Evolutionary conservation across 2,329 filamentous ascomycete species (phyloP).

Genomic region (Fusarium duplospermum): DNA sequence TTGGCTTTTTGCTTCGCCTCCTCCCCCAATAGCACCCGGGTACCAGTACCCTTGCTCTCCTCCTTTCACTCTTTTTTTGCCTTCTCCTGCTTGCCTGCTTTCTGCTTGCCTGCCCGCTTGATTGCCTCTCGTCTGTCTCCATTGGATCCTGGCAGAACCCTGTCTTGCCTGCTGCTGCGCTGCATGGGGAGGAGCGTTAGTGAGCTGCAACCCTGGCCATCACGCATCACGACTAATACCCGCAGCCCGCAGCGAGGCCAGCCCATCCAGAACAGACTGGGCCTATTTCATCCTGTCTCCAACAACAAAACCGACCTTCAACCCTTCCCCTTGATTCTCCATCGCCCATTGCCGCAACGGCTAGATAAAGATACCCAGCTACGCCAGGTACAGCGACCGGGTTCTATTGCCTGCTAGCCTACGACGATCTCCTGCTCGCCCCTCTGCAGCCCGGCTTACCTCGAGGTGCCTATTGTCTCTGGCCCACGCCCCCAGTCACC

Average conservation of each 20-base stretch:
- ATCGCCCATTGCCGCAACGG: background rate
- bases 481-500: background rate
- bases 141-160: background rate
- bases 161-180: background rate
- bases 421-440: background rate
- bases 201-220: constrained; percentile 20
- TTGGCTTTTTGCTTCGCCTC: constrained; percentile 22
- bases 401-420: background rate
- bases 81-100: constrained; percentile 1
- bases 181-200: background rate
- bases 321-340: background rate
- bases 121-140: background rate
- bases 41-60: background rate
- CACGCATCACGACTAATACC: constrained; percentile 18
- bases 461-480: background rate
- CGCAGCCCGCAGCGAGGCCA: constrained; percentile 7
- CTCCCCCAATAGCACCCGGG: background rate
- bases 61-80: background rate
- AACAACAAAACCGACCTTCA: background rate
- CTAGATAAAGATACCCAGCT: background rate
- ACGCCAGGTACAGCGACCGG: background rate
- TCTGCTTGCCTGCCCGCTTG: background rate
- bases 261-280: background rate
- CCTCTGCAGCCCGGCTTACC: constrained; percentile 12
- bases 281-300: background rate